These are phyloP conservation scores for Tetracladium marchalianum DNA, from an alignment of 495 filamentous ascomycete genomes.

Conservation along the genomic window DNA sequence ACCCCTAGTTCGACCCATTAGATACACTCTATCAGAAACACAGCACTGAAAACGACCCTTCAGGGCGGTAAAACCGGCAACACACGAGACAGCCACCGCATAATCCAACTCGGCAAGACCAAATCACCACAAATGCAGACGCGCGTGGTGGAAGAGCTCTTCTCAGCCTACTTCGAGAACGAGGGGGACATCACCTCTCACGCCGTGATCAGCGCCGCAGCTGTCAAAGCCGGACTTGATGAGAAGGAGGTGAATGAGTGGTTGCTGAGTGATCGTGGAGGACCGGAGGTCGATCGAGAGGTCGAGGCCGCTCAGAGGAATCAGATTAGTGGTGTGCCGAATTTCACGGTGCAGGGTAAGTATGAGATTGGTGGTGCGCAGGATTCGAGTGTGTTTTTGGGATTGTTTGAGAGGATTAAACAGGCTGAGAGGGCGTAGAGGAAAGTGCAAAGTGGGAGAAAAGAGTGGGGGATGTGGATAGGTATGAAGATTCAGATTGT, in stretches of 20 bases:
- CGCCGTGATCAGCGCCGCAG: slow-evolving; percentile 49
- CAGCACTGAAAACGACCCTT: not conserved
- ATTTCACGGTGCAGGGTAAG: slow-evolving; percentile 57
- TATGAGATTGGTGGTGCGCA: slow-evolving; percentile 57
- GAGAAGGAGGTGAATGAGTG: slow-evolving; percentile 47
- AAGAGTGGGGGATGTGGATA: no score
- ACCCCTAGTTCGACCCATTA: slow-evolving; percentile 16
- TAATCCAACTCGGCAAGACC: slow-evolving; percentile 59
- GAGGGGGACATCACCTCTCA: slow-evolving; percentile 65
- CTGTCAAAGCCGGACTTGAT: slow-evolving; percentile 52
- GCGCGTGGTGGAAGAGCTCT: slow-evolving; percentile 56
- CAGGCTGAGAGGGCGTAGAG: slow-evolving; percentile 9
- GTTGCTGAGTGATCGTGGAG: slow-evolving; percentile 53
- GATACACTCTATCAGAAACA: slow-evolving; percentile 5
- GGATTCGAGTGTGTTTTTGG: slow-evolving; percentile 34
- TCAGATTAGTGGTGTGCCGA: slow-evolving; percentile 62
- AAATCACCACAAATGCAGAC: slow-evolving; percentile 48
- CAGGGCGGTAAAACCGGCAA: slow-evolving; percentile 61
- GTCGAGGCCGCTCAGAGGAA: slow-evolving; percentile 46
- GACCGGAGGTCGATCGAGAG: slow-evolving; percentile 60
- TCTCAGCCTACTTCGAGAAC: slow-evolving; percentile 67
- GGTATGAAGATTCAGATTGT: no score
- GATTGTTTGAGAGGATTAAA: slow-evolving; percentile 31
- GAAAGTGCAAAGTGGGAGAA: not conserved
- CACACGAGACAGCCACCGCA: slow-evolving; percentile 65